phyloP scores from a whole-genome alignment of 441 rosid species.

The Raphanus hybrid region DNA sequence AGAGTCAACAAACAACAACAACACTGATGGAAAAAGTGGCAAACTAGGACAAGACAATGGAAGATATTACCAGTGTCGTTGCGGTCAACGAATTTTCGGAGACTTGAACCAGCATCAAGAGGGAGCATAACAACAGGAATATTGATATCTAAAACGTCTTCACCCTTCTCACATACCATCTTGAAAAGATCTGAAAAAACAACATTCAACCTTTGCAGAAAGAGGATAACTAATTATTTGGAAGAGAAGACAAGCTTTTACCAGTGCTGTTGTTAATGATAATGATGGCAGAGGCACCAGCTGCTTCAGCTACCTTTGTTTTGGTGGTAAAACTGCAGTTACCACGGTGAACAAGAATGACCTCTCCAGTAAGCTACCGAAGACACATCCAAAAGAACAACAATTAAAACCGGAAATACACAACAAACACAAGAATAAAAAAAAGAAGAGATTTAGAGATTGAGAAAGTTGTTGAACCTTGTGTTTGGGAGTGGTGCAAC shows the following conservation, averaged over 20 bases:
- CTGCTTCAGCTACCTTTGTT: constrained; percentile 58
- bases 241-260: constrained; percentile 22
- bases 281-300: constrained; percentile 65
- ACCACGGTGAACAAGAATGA: constrained; percentile 66
- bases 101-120: constrained; percentile 60
- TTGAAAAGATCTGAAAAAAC: constrained; percentile 60
- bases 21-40: neutral
- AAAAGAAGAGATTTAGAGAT: no score
- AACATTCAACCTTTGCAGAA: constrained; percentile 11
- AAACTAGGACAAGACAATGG: constrained; percentile 5
- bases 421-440: no score
- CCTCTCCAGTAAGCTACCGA: constrained; percentile 64
- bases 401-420: constrained; percentile 16
- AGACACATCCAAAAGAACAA: no score
- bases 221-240: constrained; percentile 8
- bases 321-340: constrained; percentile 65
- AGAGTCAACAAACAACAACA: constrained; percentile 17
- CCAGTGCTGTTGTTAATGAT: constrained; percentile 64
- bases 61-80: constrained; percentile 42
- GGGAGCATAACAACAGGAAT: constrained; percentile 72
- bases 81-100: constrained; percentile 37
- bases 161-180: constrained; percentile 66
- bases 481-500: constrained; percentile 47
- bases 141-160: constrained; percentile 49
- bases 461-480: constrained; percentile 48